Conservation (phyloP, 2,329 filamentous ascomycete species). For the Reticulascus tulasneorum region DNA sequence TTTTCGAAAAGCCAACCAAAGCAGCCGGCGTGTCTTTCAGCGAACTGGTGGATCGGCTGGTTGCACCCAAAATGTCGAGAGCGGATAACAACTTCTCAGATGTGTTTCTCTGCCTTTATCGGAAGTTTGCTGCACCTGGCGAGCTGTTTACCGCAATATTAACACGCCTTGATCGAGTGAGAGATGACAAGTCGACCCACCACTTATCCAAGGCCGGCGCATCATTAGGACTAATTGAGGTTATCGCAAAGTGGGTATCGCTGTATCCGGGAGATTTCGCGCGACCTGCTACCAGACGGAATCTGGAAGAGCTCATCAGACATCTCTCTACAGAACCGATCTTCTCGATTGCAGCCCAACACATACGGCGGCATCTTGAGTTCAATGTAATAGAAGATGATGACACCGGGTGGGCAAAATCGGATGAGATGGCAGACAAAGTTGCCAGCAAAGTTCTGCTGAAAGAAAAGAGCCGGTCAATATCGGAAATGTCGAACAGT, state of each 20-base stretch:
- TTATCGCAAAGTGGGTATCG: conserved; percentile 84
- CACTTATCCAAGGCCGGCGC: conserved; percentile 74
- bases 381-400: conserved; percentile 75
- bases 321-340: conserved; percentile 74
- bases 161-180: conserved; percentile 67
- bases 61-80: conserved; percentile 77
- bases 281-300: conserved; percentile 65
- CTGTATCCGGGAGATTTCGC: conserved; percentile 93
- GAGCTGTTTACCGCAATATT: conserved; percentile 76
- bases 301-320: conserved; percentile 70
- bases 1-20: conserved; percentile 50
- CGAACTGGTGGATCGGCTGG: conserved; percentile 80
- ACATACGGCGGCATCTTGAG: conserved; percentile 78
- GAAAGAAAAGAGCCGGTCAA: conserved; percentile 18
- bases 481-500: conserved; percentile 36
- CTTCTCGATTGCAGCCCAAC: conserved; percentile 78
- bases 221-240: conserved; percentile 78
- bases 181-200: conserved; percentile 61
- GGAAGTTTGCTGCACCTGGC: conserved; percentile 83
- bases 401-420: conserved; percentile 87
- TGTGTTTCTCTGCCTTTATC: conserved; percentile 88
- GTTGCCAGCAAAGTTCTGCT: conserved; percentile 29
- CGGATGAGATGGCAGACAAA: conserved; percentile 53
- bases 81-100: conserved; percentile 85
- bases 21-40: conserved; percentile 55